A percentile compares a stretch with the other conserved stretches of the same genome.
These are phyloP conservation scores for Plantago coronopus DNA, from an alignment of 305 asterid species.

Conservation along the genomic window DNA sequence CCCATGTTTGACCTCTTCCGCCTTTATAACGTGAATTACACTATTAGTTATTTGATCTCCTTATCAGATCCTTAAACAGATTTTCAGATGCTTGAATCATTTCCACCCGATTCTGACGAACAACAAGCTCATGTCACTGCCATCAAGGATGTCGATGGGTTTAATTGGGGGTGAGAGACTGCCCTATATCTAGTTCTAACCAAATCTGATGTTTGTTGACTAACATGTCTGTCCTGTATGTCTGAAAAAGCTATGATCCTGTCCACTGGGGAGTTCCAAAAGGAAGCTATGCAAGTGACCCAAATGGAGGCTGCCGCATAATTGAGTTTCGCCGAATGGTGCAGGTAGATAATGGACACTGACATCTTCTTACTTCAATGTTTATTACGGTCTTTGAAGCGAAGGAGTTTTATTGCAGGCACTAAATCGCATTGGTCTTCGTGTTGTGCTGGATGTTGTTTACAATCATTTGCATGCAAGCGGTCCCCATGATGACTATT, in stretches of 20 bases:
- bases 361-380: conserved; percentile 1
- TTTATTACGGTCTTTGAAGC: conserved; percentile 2
- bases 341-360: conserved; percentile 47
- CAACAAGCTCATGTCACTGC: conserved; percentile 81
- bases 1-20: conserved; percentile 1
- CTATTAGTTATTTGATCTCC: conserved; percentile 13
- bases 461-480: conserved; percentile 91
- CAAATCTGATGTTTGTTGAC: conserved; percentile 3
- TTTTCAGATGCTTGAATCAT: conserved; percentile 59
- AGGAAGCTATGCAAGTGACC: conserved; percentile 88
- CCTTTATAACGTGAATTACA: conserved; percentile 1
- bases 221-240: conserved; percentile 24
- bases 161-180: conserved; percentile 87
- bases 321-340: conserved; percentile 92
- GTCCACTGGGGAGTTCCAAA: conserved; percentile 97
- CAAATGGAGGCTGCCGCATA: conserved; percentile 76
- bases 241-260: conserved; percentile 77
- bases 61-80: conserved; percentile 41
- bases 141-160: conserved; percentile 78
- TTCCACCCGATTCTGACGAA: conserved; percentile 81
- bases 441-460: conserved; percentile 85
- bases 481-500: conserved; percentile 65
- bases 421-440: conserved; percentile 75
- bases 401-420: conserved; percentile 56
- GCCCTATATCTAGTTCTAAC: conserved; percentile 20